Conservation (phyloP, 108 stramenopile species). For the Fragilariopsis cylindrus region DNA sequence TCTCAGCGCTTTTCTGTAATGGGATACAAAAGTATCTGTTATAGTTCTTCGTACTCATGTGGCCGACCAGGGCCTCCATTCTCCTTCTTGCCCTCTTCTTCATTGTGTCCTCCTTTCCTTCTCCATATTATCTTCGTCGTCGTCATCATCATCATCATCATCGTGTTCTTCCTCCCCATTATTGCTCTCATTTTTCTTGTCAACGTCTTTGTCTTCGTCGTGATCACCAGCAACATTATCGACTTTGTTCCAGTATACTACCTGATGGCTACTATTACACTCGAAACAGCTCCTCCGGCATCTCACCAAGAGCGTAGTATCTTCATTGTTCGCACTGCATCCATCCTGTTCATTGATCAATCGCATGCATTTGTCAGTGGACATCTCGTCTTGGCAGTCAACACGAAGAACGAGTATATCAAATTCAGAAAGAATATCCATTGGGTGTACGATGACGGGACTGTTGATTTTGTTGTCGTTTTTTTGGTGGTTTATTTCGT, state of each 20-base stretch:
- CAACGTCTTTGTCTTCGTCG: background rate
- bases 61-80: too few relatives aligned
- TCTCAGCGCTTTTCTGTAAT: too few relatives aligned
- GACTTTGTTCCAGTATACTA: background rate
- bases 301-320: too few relatives aligned
- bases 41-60: too few relatives aligned
- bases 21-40: too few relatives aligned
- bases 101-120: background rate
- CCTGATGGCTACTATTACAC: background rate
- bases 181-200: background rate
- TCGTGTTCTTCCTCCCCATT: background rate
- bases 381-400: background rate
- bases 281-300: too few relatives aligned
- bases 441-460: background rate
- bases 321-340: too few relatives aligned
- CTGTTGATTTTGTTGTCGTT: background rate
- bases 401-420: background rate
- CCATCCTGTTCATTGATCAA: too few relatives aligned
- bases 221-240: background rate
- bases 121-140: background rate
- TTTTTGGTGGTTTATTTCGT: too few relatives aligned
- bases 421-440: background rate
- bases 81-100: too few relatives aligned
- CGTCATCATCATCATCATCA: conserved; percentile 1
- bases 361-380: too few relatives aligned